Conservation (phyloP, 2,329 filamentous ascomycete genomes). For the Penicillium sclerotigenum region DNA sequence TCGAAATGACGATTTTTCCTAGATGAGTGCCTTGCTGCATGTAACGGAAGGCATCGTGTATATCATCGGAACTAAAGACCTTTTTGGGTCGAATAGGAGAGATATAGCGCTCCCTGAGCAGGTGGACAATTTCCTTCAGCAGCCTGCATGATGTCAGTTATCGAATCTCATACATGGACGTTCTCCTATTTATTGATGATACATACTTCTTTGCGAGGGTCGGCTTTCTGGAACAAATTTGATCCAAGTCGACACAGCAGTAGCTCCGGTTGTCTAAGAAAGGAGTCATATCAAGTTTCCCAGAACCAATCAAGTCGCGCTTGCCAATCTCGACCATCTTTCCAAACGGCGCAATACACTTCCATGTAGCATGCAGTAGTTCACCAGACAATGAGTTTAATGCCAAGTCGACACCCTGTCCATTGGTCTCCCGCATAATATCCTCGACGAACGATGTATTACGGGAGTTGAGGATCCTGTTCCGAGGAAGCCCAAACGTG, state of each 20-base stretch:
- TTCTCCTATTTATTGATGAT: too few species aligned
- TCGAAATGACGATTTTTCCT: constrained; percentile 43
- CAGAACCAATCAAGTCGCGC: constrained; percentile 22
- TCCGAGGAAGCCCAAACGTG: constrained; percentile 15
- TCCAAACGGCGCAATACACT: constrained; percentile 31
- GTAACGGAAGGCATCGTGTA: constrained; percentile 42
- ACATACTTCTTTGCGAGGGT: constrained; percentile 8
- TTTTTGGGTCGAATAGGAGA: constrained; percentile 21
- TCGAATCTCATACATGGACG: neutral
- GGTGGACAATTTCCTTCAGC: neutral
- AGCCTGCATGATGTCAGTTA: neutral
- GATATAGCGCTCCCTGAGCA: constrained; percentile 12
- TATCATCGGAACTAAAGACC: constrained; percentile 23
- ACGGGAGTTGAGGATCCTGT: constrained; percentile 26
- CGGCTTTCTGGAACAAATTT: constrained; percentile 9
- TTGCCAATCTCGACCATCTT: constrained; percentile 31
- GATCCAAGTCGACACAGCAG: constrained; percentile 24
- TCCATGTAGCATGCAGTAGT: constrained; percentile 29
- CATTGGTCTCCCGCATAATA: constrained; percentile 18
- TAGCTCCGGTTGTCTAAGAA: constrained; percentile 25
- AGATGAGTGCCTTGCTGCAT: constrained; percentile 47
- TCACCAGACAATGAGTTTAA: constrained; percentile 30
- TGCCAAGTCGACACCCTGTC: constrained; percentile 26
- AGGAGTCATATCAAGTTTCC: constrained; percentile 22
- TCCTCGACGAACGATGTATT: constrained; percentile 15